Conservation (phyloP, 1,284 basidiomycete species). For the Cryptococcus sp. region DNA sequence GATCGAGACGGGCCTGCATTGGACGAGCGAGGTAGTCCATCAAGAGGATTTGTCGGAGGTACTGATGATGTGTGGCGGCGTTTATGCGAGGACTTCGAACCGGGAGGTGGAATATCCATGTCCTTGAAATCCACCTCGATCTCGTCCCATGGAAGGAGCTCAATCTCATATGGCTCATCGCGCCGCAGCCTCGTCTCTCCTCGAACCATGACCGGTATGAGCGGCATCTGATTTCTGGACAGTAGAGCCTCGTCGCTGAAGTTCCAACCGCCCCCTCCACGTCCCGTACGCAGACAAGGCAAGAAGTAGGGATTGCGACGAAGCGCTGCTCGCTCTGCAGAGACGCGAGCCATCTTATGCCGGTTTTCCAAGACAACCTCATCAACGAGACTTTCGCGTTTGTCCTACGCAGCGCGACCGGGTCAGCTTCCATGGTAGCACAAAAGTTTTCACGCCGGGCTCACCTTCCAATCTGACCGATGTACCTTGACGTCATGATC, state of each 20-base stretch:
- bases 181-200: conserved; percentile 22
- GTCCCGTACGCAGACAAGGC: conserved; percentile 31
- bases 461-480: conserved; percentile 23
- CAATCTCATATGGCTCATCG: conserved; percentile 14
- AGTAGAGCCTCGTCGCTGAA: conserved; percentile 21
- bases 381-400: conserved; percentile 25
- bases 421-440: not conserved
- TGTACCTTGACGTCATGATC: conserved; percentile 18
- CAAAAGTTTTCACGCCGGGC: conserved; percentile 4
- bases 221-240: conserved; percentile 23
- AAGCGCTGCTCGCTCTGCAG: conserved; percentile 29
- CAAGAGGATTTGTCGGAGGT: too few relatives aligned
- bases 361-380: conserved; percentile 27
- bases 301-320: conserved; percentile 28
- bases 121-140: too few relatives aligned
- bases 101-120: too few relatives aligned
- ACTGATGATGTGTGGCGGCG: too few relatives aligned
- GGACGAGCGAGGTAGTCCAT: too few relatives aligned
- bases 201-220: conserved; percentile 18
- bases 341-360: conserved; percentile 22
- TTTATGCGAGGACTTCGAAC: too few relatives aligned
- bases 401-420: conserved; percentile 14
- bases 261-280: conserved; percentile 39
- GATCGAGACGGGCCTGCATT: not conserved
- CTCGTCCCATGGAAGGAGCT: conserved; percentile 2